Conservation (phyloP, 495 filamentous ascomycete genomes). For the Cercophora scortea region DNA sequence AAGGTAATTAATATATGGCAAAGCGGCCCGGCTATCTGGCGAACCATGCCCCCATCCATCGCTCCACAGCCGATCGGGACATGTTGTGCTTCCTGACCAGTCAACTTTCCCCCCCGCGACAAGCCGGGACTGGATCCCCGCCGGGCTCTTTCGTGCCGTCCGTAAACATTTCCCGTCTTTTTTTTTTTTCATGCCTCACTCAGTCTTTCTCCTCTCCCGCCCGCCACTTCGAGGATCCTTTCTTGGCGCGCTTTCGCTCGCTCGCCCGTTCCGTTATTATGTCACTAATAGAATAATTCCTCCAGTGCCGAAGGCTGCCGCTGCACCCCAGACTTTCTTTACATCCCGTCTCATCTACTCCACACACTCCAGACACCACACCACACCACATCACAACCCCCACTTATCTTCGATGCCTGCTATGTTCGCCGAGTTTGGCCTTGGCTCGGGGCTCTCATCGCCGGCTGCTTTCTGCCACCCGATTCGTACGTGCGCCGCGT, state of each 20-base stretch:
- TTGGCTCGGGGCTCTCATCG: no score
- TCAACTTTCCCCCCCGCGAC: no score
- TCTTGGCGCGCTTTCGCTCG: background rate
- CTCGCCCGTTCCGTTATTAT: no score
- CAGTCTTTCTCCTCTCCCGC: background rate
- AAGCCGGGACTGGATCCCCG: no score
- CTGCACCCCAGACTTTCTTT: constrained; percentile 1
- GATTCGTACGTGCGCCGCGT: no score
- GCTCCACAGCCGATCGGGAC: no score
- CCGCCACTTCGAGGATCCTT: no score
- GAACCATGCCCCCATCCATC: no score
- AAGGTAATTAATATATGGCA: constrained; percentile 9
- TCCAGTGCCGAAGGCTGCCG: background rate
- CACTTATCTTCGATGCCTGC: background rate
- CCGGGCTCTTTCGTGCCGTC: background rate
- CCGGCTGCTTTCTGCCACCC: no score
- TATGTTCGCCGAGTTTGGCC: no score
- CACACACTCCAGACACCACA: background rate
- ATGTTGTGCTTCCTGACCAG: no score
- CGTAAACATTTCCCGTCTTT: background rate
- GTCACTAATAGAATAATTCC: no score
- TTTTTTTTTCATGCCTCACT: background rate
- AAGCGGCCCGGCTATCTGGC: constrained; percentile 2
- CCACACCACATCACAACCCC: background rate
- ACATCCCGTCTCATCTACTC: background rate